phyloP scores from a whole-genome alignment of 768 basidiomycete genomes.

The Boletus sp. region DNA sequence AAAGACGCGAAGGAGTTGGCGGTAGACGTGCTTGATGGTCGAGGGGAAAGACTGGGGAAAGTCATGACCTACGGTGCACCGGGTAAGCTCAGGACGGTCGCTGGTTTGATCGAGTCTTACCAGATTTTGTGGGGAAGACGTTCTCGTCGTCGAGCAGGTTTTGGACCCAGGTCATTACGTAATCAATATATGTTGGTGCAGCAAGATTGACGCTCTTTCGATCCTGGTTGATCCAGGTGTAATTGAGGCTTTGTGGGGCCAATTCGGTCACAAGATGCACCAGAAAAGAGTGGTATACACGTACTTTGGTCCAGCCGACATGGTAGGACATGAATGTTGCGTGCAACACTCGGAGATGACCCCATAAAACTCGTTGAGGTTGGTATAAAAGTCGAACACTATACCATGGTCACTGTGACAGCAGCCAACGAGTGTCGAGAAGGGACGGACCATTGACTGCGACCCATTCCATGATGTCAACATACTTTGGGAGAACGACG shows the following conservation, averaged over 20 bases:
- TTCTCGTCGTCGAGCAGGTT: constrained; percentile 92
- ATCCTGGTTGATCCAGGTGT: constrained; percentile 91
- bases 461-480: constrained; percentile 96
- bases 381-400: constrained; percentile 98
- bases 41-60: constrained; percentile 88
- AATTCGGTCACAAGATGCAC: not conserved
- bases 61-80: constrained; percentile 59
- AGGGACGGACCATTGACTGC: constrained; percentile 81
- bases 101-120: constrained; percentile 39
- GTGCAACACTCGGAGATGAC: constrained; percentile 93
- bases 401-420: not conserved
- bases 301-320: constrained; percentile 86
- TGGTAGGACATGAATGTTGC: constrained; percentile 81
- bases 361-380: constrained; percentile 95
- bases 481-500: constrained; percentile 92
- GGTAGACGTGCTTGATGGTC: constrained; percentile 90
- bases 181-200: constrained; percentile 96
- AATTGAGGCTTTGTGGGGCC: constrained; percentile 63
- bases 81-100: not conserved
- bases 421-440: no score
- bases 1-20: constrained; percentile 93
- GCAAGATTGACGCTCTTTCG: constrained; percentile 84
- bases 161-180: constrained; percentile 96
- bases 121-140: constrained; percentile 93
- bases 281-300: constrained; percentile 24